Conservation (phyloP, 805 yeast species). For the Candida chauliodis region DNA sequence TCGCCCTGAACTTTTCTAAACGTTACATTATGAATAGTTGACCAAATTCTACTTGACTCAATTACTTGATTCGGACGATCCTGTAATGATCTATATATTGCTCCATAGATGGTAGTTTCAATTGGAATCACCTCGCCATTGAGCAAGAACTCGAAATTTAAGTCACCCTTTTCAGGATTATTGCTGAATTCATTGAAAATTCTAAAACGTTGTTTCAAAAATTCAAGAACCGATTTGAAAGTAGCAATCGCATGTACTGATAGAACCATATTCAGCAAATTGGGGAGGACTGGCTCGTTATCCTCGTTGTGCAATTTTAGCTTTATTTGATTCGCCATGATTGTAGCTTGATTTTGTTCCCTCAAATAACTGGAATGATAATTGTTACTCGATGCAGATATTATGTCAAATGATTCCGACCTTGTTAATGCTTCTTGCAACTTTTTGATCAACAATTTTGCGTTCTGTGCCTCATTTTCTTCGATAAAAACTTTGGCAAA, state of each 20-base stretch:
- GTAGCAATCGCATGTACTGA: constrained; percentile 62
- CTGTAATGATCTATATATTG: constrained; percentile 53
- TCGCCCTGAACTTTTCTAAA: constrained; percentile 10
- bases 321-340: constrained; percentile 70
- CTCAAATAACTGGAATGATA: constrained; percentile 6
- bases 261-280: constrained; percentile 32
- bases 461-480: constrained; percentile 9
- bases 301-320: constrained; percentile 41
- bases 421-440: constrained; percentile 74
- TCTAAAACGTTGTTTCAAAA: constrained; percentile 39
- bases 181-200: constrained; percentile 22
- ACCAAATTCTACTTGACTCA: constrained; percentile 56
- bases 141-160: constrained; percentile 51
- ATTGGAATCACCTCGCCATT: constrained; percentile 56
- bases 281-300: constrained; percentile 17
- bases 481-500: constrained; percentile 42
- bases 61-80: constrained; percentile 33
- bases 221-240: constrained; percentile 48
- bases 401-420: constrained; percentile 67
- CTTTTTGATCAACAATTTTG: constrained; percentile 47
- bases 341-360: constrained; percentile 42
- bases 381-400: constrained; percentile 39
- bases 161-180: constrained; percentile 6
- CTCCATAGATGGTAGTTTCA: constrained; percentile 75
- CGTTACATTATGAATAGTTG: constrained; percentile 38